Evolutionary conservation across 1,284 basidiomycete genomes (phyloP).

Genomic region (Irpex lacteus): DNA sequence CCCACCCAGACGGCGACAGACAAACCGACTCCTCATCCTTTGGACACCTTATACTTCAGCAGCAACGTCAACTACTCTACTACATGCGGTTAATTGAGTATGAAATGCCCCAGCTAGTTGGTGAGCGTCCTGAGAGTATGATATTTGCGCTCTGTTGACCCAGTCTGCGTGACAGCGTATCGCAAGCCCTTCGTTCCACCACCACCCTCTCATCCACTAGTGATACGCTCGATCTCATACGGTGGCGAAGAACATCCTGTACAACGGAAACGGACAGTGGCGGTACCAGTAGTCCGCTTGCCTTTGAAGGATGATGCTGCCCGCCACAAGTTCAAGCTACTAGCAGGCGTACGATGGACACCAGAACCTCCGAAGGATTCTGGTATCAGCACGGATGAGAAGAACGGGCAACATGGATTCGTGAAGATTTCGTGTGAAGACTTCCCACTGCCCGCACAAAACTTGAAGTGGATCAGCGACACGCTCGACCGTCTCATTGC

Average conservation of each 20-base stretch:
- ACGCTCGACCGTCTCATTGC: conserved; percentile 67
- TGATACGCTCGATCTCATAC: conserved; percentile 76
- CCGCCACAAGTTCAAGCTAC: conserved; percentile 74
- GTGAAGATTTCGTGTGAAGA: conserved; percentile 86
- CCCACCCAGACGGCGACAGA: conserved; percentile 24
- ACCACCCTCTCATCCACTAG: conserved; percentile 51
- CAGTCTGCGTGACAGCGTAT: conserved; percentile 49
- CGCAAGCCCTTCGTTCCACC: conserved; percentile 75
- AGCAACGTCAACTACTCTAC: conserved; percentile 67
- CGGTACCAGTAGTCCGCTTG: conserved; percentile 70
- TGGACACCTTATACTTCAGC: conserved; percentile 66
- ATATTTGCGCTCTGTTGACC: conserved; percentile 9
- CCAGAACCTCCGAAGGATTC: conserved; percentile 67
- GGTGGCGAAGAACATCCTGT: conserved; percentile 72
- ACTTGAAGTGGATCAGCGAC: conserved; percentile 85
- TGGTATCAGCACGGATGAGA: conserved; percentile 44
- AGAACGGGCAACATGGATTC: conserved; percentile 64
- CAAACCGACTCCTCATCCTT: conserved; percentile 55
- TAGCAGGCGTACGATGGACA: conserved; percentile 83
- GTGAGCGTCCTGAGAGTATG: conserved; percentile 42
- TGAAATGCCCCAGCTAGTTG: conserved; percentile 79
- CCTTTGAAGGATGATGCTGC: conserved; percentile 62
- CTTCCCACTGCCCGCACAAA: conserved; percentile 75
- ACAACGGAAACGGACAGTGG: conserved; percentile 65
- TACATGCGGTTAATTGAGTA: conserved; percentile 82